These are phyloP conservation scores for Trichomonas vaginalis DNA, from an alignment of 208 protist species.

Conservation along the genomic window DNA sequence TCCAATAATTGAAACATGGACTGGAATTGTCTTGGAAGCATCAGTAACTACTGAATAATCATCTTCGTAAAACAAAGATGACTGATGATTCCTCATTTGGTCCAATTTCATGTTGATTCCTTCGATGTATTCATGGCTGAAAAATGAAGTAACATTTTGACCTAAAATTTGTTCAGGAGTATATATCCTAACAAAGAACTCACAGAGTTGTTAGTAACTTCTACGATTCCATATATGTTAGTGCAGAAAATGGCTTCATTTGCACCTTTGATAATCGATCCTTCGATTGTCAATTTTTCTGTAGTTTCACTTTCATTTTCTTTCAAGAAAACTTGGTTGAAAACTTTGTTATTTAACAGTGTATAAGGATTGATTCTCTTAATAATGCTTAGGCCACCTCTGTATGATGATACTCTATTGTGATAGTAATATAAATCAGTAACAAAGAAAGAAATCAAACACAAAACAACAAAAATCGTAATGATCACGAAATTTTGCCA, in stretches of 20 bases:
- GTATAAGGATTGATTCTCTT: neutral
- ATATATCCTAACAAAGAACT: neutral
- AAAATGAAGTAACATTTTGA: neutral
- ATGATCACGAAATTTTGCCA: neutral
- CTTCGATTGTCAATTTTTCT: neutral
- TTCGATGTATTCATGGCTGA: neutral
- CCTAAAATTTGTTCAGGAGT: slow-evolving; percentile 13
- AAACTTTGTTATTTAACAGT: neutral
- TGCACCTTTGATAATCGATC: neutral
- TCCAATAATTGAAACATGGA: neutral
- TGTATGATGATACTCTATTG: neutral
- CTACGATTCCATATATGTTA: neutral
- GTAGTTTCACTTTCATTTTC: neutral
- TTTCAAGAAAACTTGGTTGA: neutral
- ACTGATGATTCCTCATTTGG: neutral
- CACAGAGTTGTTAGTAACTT: neutral
- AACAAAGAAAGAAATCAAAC: neutral
- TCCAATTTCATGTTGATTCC: neutral
- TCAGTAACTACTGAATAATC: neutral
- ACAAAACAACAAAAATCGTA: neutral
- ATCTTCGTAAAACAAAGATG: neutral
- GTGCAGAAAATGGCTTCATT: neutral
- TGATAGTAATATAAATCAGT: neutral
- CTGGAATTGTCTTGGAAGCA: neutral
- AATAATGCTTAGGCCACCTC: neutral